These are phyloP conservation scores for Rhodotorula mucilaginosa DNA, from an alignment of 1,284 basidiomycete genomes.

Conservation along the genomic window DNA sequence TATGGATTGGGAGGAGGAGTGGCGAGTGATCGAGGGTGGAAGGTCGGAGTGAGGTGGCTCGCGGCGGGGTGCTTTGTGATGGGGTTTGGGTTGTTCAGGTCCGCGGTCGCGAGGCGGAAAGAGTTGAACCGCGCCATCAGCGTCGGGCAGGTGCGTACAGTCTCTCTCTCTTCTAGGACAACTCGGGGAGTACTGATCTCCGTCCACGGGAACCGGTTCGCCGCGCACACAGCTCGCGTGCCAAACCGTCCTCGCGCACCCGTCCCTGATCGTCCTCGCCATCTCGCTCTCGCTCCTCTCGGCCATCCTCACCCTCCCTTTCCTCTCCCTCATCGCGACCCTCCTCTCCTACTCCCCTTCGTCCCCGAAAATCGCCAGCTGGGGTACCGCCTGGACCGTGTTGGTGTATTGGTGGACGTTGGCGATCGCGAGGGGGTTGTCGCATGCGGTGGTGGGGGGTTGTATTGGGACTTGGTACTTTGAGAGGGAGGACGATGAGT, in stretches of 20 bases:
- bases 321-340: slow-evolving; percentile 77
- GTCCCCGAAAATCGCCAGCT: slow-evolving; percentile 46
- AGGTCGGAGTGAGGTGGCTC: slow-evolving; percentile 62
- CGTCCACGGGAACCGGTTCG: no score
- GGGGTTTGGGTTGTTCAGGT: slow-evolving; percentile 67
- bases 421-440: slow-evolving; percentile 76
- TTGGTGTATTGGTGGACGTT: slow-evolving; percentile 85
- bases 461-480: slow-evolving; percentile 91
- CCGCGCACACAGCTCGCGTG: slow-evolving; percentile 60
- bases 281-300: slow-evolving; percentile 71
- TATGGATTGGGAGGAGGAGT: slow-evolving; percentile 12
- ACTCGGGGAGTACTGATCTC: no score
- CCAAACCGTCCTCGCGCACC: slow-evolving; percentile 70
- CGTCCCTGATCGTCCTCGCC: slow-evolving; percentile 75
- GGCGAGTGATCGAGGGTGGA: slow-evolving; percentile 25
- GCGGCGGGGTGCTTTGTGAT: slow-evolving; percentile 70
- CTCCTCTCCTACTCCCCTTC: slow-evolving; percentile 69
- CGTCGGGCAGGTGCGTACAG: slow-evolving; percentile 60
- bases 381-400: slow-evolving; percentile 45
- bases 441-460: slow-evolving; percentile 65
- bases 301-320: slow-evolving; percentile 74
- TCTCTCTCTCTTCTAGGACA: no score
- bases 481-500: slow-evolving; percentile 59
- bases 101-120: slow-evolving; percentile 65
- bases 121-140: slow-evolving; percentile 61